Base-by-base conservation (phyloP, 2,329 filamentous ascomycete species). In the Sporothrix inflata region DNA sequence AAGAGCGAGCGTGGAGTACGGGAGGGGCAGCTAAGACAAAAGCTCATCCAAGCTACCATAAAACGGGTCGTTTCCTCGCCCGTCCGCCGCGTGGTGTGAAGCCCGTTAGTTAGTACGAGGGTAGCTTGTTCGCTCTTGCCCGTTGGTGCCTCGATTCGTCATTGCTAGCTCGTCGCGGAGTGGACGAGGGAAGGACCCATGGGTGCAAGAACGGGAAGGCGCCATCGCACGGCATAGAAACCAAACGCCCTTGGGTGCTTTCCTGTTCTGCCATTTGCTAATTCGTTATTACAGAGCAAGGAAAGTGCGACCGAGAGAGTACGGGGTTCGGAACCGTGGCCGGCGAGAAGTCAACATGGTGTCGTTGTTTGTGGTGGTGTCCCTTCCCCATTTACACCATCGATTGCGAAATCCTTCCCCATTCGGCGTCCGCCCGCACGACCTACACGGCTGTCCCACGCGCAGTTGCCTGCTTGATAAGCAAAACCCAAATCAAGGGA, bases 351-450 rank as follows among this genome's bases (percentile, higher is more conserved):
- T 11, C 3, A 9, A n/a, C 42, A n/a, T 8, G 4, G 30, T n/a
- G 6, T 30, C 3, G 57, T 21, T 34, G 30, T 21, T 55, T 24
- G 21, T 55, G 51, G 51, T 3, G 51, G 51, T 4, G 1, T 11
- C 9, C 2, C 5, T 42, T 24, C n/a, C 60, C 34, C 30, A 57
- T 24, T 47, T 40, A 27, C 70, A 73, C 61, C 72, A 71, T 73
- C 72, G 65, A 73, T 71, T 63, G 72, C 72, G 70, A 61, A 68
- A 40, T 61, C 51, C 40, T 16, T 27, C 38, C 21, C 38, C 49
- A 12, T 55, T 21, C 47, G 45, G 47, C 30, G 3, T 24, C 21
- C 8, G 40, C 27, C 8, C 49, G 11, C 30, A 24, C 16, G 21
- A 60, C 19, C 19, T 21, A 30, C 34, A 60, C 30, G 30, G 55